phyloP scores from a whole-genome alignment of 140 eudicot genomes.

The Anethum foeniculum region DNA sequence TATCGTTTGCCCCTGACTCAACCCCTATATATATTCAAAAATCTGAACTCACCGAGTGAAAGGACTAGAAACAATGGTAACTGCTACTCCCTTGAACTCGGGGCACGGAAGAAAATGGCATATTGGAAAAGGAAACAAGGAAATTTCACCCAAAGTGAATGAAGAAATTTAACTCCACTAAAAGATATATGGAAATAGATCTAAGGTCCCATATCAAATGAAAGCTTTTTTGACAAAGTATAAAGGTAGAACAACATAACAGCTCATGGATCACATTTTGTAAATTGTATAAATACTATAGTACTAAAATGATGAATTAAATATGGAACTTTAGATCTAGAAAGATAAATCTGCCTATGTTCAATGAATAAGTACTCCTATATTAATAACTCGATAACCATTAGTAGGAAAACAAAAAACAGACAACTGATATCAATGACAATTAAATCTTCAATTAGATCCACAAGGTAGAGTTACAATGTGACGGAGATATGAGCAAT shows the following conservation, averaged over 20 bases:
- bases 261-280: slow-evolving; percentile 23
- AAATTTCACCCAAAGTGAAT: slow-evolving; percentile 21
- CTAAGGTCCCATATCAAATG: slow-evolving; percentile 7
- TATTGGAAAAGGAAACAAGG: slow-evolving; percentile 2
- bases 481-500: slow-evolving; percentile 9
- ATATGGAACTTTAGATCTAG: background rate
- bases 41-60: background rate
- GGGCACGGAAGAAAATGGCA: slow-evolving; percentile 1
- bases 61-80: slow-evolving; percentile 16
- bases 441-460: slow-evolving; percentile 15
- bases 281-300: background rate
- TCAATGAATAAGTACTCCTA: background rate
- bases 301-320: background rate
- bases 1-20: too few relatives aligned
- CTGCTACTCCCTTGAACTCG: slow-evolving; percentile 16
- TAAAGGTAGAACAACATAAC: slow-evolving; percentile 19
- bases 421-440: background rate
- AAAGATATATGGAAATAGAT: background rate
- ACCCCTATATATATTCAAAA: too few relatives aligned
- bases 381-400: background rate
- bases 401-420: background rate
- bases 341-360: background rate
- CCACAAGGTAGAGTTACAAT: slow-evolving; percentile 12
- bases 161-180: slow-evolving; percentile 5
- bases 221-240: slow-evolving; percentile 29